Conservation (phyloP, 2,329 filamentous ascomycete species). For the Aotearoamyces nothofagi region DNA sequence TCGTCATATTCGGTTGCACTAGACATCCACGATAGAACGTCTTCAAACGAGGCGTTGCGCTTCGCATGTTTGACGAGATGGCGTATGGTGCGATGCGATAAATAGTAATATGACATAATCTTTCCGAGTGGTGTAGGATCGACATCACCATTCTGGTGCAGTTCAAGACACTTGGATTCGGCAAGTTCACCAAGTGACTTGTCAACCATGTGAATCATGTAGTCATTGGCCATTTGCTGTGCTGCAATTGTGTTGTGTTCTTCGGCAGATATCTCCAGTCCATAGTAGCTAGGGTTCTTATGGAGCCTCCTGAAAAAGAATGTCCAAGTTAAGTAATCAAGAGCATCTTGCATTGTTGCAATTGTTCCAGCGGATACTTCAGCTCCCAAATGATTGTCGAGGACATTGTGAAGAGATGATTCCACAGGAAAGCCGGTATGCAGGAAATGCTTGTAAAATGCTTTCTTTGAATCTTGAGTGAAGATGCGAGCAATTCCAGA, state of each 20-base stretch:
- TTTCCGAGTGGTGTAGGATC: slow-evolving; percentile 85
- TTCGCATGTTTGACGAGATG: slow-evolving; percentile 67
- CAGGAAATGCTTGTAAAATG: slow-evolving; percentile 98
- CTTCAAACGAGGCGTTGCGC: slow-evolving; percentile 58
- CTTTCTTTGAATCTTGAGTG: slow-evolving; percentile 93
- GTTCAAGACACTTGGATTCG: slow-evolving; percentile 67
- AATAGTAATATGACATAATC: slow-evolving; percentile 99
- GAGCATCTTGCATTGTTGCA: slow-evolving; percentile 84
- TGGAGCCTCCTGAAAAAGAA: slow-evolving; percentile 97
- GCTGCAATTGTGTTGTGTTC: slow-evolving; percentile 81
- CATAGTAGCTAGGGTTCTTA: slow-evolving; percentile 98
- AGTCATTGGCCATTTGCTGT: slow-evolving; percentile 80
- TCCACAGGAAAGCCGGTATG: slow-evolving; percentile 97
- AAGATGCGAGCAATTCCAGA: slow-evolving; percentile 95
- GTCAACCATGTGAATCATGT: slow-evolving; percentile 86
- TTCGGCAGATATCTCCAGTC: slow-evolving; percentile 81
- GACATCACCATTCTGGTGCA: slow-evolving; percentile 78
- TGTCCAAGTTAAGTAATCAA: slow-evolving; percentile 97
- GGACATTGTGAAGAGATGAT: slow-evolving; percentile 85
- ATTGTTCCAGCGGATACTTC: slow-evolving; percentile 92
- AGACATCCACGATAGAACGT: slow-evolving; percentile 85
- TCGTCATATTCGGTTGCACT: slow-evolving; percentile 93
- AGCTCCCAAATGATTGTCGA: slow-evolving; percentile 92
- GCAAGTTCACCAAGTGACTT: slow-evolving; percentile 71
- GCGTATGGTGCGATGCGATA: slow-evolving; percentile 87